Conservation (phyloP, 768 basidiomycete genomes). For the Suillus variegatus region DNA sequence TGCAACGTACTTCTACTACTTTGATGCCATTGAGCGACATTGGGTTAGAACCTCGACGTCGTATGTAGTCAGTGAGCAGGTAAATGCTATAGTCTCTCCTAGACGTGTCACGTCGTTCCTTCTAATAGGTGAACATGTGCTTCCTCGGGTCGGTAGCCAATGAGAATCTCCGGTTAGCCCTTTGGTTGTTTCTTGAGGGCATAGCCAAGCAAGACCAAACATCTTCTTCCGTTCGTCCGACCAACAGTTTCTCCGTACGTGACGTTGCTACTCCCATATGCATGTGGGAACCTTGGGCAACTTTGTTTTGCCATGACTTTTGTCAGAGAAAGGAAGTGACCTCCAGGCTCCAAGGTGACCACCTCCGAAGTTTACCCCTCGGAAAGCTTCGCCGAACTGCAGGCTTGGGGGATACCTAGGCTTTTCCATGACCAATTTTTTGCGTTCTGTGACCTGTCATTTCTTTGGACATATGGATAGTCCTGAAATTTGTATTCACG, state of each 20-base stretch:
- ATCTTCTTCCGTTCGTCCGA: not conserved
- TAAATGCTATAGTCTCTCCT: not conserved
- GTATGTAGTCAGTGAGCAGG: not conserved
- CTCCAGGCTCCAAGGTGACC: too few relatives aligned
- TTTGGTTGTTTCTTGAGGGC: too few relatives aligned
- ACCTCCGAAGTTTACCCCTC: too few relatives aligned
- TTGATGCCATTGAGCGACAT: conserved; percentile 55
- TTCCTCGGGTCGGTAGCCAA: not conserved
- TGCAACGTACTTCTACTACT: conserved; percentile 45
- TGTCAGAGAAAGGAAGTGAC: too few relatives aligned
- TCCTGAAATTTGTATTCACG: not conserved
- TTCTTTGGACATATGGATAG: conserved; percentile 3
- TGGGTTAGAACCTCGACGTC: not conserved
- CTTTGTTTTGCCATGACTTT: too few relatives aligned
- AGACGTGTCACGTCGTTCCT: too few relatives aligned
- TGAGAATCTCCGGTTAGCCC: not conserved
- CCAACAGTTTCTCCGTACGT: too few relatives aligned
- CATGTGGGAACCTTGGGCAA: too few relatives aligned
- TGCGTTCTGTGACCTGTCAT: conserved; percentile 11
- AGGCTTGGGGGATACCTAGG: too few relatives aligned
- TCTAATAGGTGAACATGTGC: not conserved
- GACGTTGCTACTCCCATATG: too few relatives aligned
- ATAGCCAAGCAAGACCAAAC: conserved; percentile 9
- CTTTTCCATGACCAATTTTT: too few relatives aligned
- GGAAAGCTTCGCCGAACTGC: too few relatives aligned